Base-by-base conservation (phyloP, 169 alveolate species). In the Eimeria praecox region DNA sequence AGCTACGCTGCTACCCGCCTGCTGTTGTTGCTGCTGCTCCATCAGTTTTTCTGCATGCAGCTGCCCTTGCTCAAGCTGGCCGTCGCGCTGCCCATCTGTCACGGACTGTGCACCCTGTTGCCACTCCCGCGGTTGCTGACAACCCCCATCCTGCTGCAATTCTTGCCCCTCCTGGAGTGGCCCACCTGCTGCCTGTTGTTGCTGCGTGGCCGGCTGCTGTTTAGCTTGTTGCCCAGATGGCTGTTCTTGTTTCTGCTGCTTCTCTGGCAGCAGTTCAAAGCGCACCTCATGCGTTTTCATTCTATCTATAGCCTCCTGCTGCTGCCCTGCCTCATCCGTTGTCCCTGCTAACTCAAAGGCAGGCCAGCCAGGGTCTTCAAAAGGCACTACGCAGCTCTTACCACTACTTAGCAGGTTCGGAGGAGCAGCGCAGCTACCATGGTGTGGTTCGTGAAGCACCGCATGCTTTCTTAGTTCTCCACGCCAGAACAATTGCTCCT, bases 21-120 rank as follows among this genome's bases (percentile, higher is more conserved):
- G 77, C 44, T 90, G 89, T 38, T 64, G 59, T 49, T 44, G 52
- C 62, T 71, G 77, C 85, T 87, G 83, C 78, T 35, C 24, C 92
- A 10, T 16, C 78, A 30, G 40, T 24, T 35, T 16, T 22, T 64
- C 49, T 27, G 24, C 59, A 64, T 64, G 56, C 83, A 22, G 83
- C 20, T 87, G 78, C 59, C 64, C 94, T 27, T 42, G 69, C 77
- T 85, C 54, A 56, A 30, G 38, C 33, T 56, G 22, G 38, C 69
- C 27, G 24, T 87, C 52, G 56, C 30, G 77, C 83, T 87, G 59
- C 94, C n/a, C 69, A 18, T 42, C 30, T 56, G 27, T 64, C 42
- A 24, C 49, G 85, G 66, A 46, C 62, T 56, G 40, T 38, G 82
- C 62, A 49, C 42, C 44, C 27, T 87, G 49, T 62, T 62, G 64